Evolutionary conservation across 2,329 filamentous ascomycete genomes (phyloP).

Genomic region (Trichoderma hamatum): DNA sequence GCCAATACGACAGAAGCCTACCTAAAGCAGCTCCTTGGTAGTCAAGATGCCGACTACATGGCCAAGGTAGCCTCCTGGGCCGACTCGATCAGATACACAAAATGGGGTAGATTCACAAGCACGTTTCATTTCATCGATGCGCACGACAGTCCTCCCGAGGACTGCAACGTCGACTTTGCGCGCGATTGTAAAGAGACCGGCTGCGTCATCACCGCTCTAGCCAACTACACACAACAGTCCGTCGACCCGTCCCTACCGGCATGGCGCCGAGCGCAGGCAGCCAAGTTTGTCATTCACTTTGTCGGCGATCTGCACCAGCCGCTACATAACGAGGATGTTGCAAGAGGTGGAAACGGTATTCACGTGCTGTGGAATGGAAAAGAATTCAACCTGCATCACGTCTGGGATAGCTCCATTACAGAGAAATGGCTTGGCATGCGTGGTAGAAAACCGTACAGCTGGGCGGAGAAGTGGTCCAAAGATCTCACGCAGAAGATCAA

Average conservation of each 20-base stretch:
- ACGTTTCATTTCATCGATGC: conserved; percentile 72
- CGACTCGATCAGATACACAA: conserved; percentile 66
- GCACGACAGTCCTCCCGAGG: conserved; percentile 61
- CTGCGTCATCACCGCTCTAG: conserved; percentile 64
- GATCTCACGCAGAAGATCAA: conserved; percentile 58
- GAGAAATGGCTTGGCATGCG: conserved; percentile 63
- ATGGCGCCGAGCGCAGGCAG: conserved; percentile 58
- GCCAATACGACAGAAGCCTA: conserved; percentile 56
- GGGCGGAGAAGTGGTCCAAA: conserved; percentile 60
- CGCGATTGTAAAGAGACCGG: conserved; percentile 65
- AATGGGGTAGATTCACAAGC: conserved; percentile 63
- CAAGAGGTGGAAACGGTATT: conserved; percentile 69
- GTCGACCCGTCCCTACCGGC: conserved; percentile 50
- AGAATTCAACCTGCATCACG: conserved; percentile 67
- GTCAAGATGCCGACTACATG: conserved; percentile 59
- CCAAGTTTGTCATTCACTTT: conserved; percentile 70
- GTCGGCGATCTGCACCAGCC: conserved; percentile 72
- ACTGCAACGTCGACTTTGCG: conserved; percentile 59
- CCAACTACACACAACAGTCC: conserved; percentile 62
- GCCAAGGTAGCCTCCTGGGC: conserved; percentile 69
- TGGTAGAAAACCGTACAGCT: conserved; percentile 51
- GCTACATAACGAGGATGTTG: conserved; percentile 66
- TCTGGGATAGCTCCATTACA: conserved; percentile 73
- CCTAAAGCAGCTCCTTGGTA: conserved; percentile 61
- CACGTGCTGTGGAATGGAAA: conserved; percentile 62